These are phyloP conservation scores for Selaginella moellendorffii DNA, from an alignment of 75 land plant genomes.

Conservation along the genomic window DNA sequence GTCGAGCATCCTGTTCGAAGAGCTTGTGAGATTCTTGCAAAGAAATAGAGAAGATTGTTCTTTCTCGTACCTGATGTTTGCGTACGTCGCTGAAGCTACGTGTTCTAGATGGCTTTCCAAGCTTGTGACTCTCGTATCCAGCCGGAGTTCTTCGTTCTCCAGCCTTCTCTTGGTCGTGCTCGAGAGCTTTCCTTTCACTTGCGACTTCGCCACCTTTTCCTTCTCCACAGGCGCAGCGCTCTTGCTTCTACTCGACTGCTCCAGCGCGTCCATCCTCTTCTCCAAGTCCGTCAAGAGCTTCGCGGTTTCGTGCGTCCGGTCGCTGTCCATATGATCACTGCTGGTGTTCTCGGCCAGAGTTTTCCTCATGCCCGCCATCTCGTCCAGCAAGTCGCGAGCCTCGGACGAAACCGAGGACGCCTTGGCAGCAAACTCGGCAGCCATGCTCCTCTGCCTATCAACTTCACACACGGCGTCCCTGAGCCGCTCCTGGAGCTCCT, in stretches of 20 bases:
- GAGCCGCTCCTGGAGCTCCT: not conserved
- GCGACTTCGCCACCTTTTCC: not conserved
- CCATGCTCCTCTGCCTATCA: not conserved
- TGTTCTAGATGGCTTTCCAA: slow-evolving; percentile 5
- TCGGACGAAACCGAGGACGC: not conserved
- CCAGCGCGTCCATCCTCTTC: not conserved
- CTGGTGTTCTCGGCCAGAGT: not conserved
- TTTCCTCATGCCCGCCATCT: not conserved
- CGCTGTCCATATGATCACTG: no score
- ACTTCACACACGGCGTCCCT: not conserved
- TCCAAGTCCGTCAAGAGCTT: not conserved
- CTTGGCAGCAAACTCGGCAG: not conserved
- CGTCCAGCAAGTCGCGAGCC: not conserved
- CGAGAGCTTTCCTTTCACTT: not conserved
- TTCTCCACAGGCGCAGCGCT: slow-evolving; percentile 2
- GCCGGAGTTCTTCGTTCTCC: not conserved
- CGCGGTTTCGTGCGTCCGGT: not conserved
- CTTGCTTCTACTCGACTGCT: not conserved
- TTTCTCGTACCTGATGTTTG: slow-evolving; percentile 13
- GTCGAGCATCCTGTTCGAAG: slow-evolving; percentile 16
- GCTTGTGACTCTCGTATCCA: not conserved
- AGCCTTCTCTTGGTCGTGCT: not conserved
- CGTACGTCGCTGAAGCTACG: slow-evolving; percentile 6
- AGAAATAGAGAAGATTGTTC: no score
- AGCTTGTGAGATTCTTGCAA: not conserved